Conservation (phyloP, 1,139 yeast species). For the Magnusiomyces magnusii region DNA sequence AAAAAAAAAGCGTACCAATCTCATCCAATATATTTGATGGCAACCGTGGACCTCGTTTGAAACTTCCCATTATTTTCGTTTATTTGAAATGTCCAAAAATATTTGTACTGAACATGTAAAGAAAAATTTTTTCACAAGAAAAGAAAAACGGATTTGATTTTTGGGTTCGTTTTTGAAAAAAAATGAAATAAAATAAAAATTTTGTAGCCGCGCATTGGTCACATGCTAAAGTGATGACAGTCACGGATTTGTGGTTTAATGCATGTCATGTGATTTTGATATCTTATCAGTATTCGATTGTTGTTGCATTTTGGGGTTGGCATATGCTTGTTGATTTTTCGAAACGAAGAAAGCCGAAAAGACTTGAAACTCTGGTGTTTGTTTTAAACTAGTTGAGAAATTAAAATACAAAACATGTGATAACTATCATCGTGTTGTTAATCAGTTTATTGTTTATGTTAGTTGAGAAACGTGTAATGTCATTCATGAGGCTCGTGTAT, state of each 20-base stretch:
- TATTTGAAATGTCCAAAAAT: neutral
- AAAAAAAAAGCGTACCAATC: neutral
- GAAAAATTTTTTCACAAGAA: neutral
- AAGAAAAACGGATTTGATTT: too few relatives aligned
- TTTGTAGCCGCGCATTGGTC: neutral
- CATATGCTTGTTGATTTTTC: too few relatives aligned
- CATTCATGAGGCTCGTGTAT: too few relatives aligned
- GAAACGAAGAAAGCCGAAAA: too few relatives aligned
- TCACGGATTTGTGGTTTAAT: too few relatives aligned
- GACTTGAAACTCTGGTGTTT: neutral
- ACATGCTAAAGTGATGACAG: too few relatives aligned
- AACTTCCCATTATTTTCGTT: neutral
- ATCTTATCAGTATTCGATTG: neutral
- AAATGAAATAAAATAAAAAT: neutral
- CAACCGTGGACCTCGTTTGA: slow-evolving; percentile 1
- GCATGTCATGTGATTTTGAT: neutral
- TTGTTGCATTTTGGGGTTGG: neutral
- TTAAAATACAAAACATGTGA: too few relatives aligned
- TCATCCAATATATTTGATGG: slow-evolving; percentile 3
- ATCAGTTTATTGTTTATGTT: too few relatives aligned
- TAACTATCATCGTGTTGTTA: too few relatives aligned
- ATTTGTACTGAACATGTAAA: neutral
- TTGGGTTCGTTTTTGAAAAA: too few relatives aligned
- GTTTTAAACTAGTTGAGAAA: neutral
- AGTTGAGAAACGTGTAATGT: too few relatives aligned